Base-by-base conservation (phyloP, 345 rosid genomes). In the Hibiscus tridactylites region DNA sequence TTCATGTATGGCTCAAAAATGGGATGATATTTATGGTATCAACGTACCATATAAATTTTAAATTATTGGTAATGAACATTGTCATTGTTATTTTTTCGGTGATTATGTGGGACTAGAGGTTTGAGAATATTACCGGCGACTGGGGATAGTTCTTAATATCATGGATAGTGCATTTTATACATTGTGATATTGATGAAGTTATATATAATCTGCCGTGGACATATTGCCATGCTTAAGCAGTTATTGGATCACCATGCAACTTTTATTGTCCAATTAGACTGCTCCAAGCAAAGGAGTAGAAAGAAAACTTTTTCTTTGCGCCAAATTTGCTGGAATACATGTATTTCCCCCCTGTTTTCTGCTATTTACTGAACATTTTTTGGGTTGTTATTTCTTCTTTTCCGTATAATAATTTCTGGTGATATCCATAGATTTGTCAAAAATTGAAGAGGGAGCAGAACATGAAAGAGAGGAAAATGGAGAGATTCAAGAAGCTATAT, bases 401-500 rank as follows among this genome's bases (percentile, higher is more conserved):
- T 57, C 52, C 17, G 21, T 70, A 10, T 21, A 24, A 35, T 56
- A 54, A 33, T 70, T 19, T 54, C 39, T 4, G 77, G 33, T 75
- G 15, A 61, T 59, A 10, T 73, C 52, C 39, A 68, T 70, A 84
- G 90, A 66, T 47, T 81, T 87, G 77, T 81, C 82, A 68, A 61
- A 70, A 61, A 75, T 74, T 71, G 86, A 85, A 78, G 87, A 82
- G 49, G 87, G 80, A 31, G 84, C 33, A 70, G 78, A 77, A 65
- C 79, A 82, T 74, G 83, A 74, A 71, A 73, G 71, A 29, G 85
- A 79, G 77, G 63, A 63, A 17, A 81, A 79, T 72, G 82, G 73
- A 77, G 88, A 85, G 61, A 85, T 86, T 71, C 74, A 86, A 61
- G 88, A 83, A 81, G 97, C 94, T 62, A 79, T 92, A 42, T 79